phyloP scores from a whole-genome alignment of 768 basidiomycete species.

The Termitomyces titanicus region DNA sequence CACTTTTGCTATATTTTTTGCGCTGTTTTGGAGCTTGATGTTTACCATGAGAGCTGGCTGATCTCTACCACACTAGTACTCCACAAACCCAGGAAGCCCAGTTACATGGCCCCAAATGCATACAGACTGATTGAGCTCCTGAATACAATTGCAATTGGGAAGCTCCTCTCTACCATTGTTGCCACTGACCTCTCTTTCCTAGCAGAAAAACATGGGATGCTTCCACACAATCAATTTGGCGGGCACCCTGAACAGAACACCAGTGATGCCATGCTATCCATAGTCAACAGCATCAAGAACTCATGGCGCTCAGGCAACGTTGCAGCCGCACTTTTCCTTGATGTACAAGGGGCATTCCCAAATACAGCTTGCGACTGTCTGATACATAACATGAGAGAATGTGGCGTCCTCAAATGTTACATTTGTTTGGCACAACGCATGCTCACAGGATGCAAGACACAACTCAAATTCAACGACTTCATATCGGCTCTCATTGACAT shows the following conservation, averaged over 20 bases:
- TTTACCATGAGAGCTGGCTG: constrained; percentile 27
- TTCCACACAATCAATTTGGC: constrained; percentile 24
- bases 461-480: constrained; percentile 22
- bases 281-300: constrained; percentile 29
- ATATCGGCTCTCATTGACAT: constrained; percentile 14
- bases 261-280: constrained; percentile 26
- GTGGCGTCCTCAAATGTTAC: background rate
- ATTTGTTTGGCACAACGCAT: background rate
- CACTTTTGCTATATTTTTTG: constrained; percentile 17
- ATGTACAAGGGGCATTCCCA: constrained; percentile 41
- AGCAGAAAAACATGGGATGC: constrained; percentile 21
- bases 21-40: constrained; percentile 23
- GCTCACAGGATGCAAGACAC: background rate
- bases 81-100: constrained; percentile 30
- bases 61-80: constrained; percentile 24
- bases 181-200: constrained; percentile 20
- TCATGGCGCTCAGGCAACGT: constrained; percentile 34
- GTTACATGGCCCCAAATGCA: constrained; percentile 29
- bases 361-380: constrained; percentile 26
- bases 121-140: constrained; percentile 34
- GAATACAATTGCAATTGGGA: constrained; percentile 22
- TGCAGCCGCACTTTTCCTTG: constrained; percentile 33
- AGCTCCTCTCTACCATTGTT: constrained; percentile 22
- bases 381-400: background rate
- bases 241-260: constrained; percentile 25